Conservation (phyloP, 2,329 filamentous ascomycete genomes). For the Plenodomus tracheiphilus region DNA sequence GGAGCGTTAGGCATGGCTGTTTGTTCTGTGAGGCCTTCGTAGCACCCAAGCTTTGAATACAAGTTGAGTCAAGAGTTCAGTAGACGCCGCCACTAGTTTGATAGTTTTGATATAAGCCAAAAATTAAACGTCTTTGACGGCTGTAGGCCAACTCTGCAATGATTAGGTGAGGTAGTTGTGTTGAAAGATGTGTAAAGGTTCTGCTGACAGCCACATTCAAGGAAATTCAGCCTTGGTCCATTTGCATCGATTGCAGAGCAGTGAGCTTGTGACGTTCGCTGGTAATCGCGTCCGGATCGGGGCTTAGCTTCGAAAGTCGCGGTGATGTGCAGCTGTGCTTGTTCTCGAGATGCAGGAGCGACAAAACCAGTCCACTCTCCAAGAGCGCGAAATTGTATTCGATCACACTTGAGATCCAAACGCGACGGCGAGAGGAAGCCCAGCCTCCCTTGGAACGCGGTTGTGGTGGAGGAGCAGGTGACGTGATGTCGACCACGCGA, state of each 20-base stretch:
- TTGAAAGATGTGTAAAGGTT: not conserved
- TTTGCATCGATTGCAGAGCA: constrained; percentile 4
- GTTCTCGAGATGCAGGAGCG: not conserved
- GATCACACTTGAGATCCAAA: not conserved
- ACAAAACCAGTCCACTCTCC: not conserved
- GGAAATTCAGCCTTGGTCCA: not conserved
- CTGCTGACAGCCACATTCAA: not conserved
- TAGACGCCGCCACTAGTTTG: not conserved
- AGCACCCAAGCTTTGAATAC: not conserved
- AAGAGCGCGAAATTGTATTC: not conserved
- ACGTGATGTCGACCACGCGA: constrained; percentile 14
- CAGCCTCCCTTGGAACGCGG: constrained; percentile 12
- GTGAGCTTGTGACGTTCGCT: not conserved
- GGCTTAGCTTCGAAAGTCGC: not conserved
- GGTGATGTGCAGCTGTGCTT: not conserved
- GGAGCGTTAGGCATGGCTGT: constrained; percentile 15
- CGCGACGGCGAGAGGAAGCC: not conserved
- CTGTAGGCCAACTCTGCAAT: not conserved
- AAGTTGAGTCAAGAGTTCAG: not conserved
- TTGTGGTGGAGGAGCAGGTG: constrained; percentile 18
- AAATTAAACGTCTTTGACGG: not conserved
- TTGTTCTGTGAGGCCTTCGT: not conserved
- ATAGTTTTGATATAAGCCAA: not conserved
- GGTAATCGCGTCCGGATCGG: not conserved
- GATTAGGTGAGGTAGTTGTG: not conserved